These are phyloP conservation scores for Epichloe amarillans DNA, from an alignment of 2,329 filamentous ascomycete species.

Conservation along the genomic window DNA sequence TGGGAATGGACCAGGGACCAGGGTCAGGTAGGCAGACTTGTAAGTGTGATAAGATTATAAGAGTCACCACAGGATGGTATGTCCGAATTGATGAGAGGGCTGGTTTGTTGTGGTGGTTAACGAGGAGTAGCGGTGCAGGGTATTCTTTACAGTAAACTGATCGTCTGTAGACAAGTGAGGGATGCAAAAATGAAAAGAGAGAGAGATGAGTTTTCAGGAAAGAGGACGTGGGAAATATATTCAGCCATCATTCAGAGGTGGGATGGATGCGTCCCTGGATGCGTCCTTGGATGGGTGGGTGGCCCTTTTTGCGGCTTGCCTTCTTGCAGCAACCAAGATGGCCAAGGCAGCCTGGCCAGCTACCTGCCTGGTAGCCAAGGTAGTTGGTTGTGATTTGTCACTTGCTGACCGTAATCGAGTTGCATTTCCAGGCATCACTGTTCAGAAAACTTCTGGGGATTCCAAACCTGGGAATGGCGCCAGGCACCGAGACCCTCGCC, in stretches of 20 bases:
- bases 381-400: neutral
- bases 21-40: neutral
- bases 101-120: neutral
- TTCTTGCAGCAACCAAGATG: neutral
- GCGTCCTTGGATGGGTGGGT: neutral
- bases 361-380: neutral
- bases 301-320: no score
- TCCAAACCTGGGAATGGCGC: neutral
- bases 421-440: neutral
- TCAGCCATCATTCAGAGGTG: neutral
- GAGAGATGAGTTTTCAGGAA: neutral
- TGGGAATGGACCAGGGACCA: neutral
- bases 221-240: constrained; percentile 2
- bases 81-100: neutral
- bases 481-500: neutral
- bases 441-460: neutral
- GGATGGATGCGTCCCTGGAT: neutral
- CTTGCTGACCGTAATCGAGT: neutral
- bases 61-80: neutral
- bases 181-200: neutral
- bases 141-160: no score
- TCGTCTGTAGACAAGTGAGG: neutral
- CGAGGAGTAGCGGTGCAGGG: neutral
- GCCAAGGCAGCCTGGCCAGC: neutral
- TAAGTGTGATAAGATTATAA: neutral